Base-by-base conservation (phyloP, 1,284 basidiomycete species). In the Boletellus deceptivus region DNA sequence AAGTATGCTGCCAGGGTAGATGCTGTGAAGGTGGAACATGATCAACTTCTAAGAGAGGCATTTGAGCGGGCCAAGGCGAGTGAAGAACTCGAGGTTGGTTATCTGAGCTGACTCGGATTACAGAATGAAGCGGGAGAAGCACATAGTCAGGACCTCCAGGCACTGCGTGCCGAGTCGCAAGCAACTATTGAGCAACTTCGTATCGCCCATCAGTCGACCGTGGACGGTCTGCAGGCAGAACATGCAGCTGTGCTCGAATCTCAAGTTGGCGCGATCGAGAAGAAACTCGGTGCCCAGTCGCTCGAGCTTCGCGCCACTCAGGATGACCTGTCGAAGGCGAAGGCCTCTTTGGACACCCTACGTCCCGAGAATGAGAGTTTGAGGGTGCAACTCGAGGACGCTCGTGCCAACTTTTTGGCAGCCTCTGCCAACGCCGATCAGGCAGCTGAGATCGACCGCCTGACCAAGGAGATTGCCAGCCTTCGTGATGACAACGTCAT, bases 291-390 rank as follows among this genome's bases (percentile, higher is more conserved):
- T 46, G 78, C 70, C 49, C 73, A 84, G 56, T 79, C 70, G 46
- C 68, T 90, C 35, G 87, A 92, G 60, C 77, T 91, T 43, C 89
- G 85, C 63, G 90, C 88, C 9, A 89, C 90, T 0, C 81, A 84
- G 60, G 89, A 91, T 54, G 90, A 91, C 62, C 80, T 92, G 35
- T 64, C 75, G 2, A 91, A 90, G 70, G 77, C 86, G 8, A 92
- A 91, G 68, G 64, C 76, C 1, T 70, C 76, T 16, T 62, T 82
- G 13, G 77, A 82, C 18, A 56, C 75, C 6, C 72, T 80, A 40
- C 74, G 74, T 17, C 64, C 74, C 3, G 85, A 89, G 58, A 68
- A 82, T 13, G 77, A 78, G 49, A 72, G 56, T 10, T 67, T 88
- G 33, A 81, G 76, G 46, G 66, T 73, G 31, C 86, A 91, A 62